These are phyloP conservation scores for Heterobasidion occidentale DNA, from an alignment of 1,284 basidiomycete species.

Conservation along the genomic window DNA sequence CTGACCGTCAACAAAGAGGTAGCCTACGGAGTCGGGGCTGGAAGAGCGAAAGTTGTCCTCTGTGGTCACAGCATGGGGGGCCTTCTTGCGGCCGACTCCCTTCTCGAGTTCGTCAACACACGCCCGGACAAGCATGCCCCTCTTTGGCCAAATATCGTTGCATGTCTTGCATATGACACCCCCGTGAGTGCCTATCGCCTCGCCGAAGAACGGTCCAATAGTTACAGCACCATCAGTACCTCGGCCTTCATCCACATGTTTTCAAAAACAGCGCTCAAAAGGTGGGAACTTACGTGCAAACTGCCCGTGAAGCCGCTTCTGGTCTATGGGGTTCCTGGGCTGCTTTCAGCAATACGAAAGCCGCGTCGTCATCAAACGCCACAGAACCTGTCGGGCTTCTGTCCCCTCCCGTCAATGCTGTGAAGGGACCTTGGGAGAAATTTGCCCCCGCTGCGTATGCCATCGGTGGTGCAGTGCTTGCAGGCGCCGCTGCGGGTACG, in stretches of 20 bases:
- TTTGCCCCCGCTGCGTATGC: slow-evolving; percentile 62
- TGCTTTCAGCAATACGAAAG: slow-evolving; percentile 28
- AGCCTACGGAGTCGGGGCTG: slow-evolving; percentile 64
- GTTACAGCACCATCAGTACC: slow-evolving; percentile 45
- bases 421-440: slow-evolving; percentile 40
- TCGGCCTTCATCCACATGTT: slow-evolving; percentile 80
- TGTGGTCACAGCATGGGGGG: slow-evolving; percentile 96
- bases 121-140: slow-evolving; percentile 55
- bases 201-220: slow-evolving; percentile 6
- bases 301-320: slow-evolving; percentile 49
- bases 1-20: slow-evolving; percentile 76
- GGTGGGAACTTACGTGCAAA: slow-evolving; percentile 64
- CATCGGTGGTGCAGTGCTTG: slow-evolving; percentile 62
- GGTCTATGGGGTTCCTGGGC: slow-evolving; percentile 20
- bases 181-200: slow-evolving; percentile 49
- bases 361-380: slow-evolving; percentile 12
- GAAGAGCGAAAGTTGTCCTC: slow-evolving; percentile 75
- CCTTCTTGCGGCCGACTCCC: slow-evolving; percentile 78
- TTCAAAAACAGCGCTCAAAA: slow-evolving; percentile 83
- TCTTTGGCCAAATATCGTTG: slow-evolving; percentile 79
- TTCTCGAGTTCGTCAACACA: slow-evolving; percentile 64
- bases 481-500: slow-evolving; percentile 80
- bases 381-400: slow-evolving; percentile 8
- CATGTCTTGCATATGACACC: slow-evolving; percentile 84
- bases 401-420: slow-evolving; percentile 10